Conservation (phyloP, 2,329 filamentous ascomycete species). For the Pseudofabraea citricarpa region DNA sequence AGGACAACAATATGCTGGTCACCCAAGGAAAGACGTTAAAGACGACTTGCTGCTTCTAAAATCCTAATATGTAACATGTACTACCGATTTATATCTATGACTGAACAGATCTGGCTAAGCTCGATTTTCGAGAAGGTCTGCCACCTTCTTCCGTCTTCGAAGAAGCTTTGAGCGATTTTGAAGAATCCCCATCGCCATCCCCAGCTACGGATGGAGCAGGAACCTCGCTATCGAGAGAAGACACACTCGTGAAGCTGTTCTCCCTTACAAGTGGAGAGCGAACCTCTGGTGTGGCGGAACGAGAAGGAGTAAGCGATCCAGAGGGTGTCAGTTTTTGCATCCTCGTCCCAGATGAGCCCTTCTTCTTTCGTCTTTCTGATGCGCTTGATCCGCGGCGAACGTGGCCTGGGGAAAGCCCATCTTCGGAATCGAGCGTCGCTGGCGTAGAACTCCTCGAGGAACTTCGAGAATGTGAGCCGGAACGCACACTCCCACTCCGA, state of each 20-base stretch:
- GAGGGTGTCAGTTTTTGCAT: slow-evolving; percentile 20
- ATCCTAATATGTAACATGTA: too few relatives aligned
- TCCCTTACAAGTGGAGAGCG: slow-evolving; percentile 24
- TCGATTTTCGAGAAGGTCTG: background rate
- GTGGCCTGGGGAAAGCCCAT: slow-evolving; percentile 16
- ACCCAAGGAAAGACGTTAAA: too few relatives aligned
- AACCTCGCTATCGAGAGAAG: slow-evolving; percentile 24
- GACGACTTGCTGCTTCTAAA: too few relatives aligned
- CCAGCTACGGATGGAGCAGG: slow-evolving; percentile 11
- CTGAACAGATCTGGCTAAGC: background rate
- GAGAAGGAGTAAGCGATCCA: slow-evolving; percentile 10
- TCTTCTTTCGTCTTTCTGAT: slow-evolving; percentile 25
- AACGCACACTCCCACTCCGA: slow-evolving; percentile 24
- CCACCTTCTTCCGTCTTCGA: too few relatives aligned
- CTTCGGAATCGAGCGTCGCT: slow-evolving; percentile 24
- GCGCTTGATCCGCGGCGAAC: slow-evolving; percentile 21
- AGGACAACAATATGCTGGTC: too few relatives aligned
- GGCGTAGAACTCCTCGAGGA: slow-evolving; percentile 31
- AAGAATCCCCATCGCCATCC: slow-evolving; percentile 15
- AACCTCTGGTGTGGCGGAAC: slow-evolving; percentile 24
- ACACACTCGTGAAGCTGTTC: slow-evolving; percentile 25
- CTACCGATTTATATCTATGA: too few relatives aligned
- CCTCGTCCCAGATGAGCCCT: slow-evolving; percentile 12
- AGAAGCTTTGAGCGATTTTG: slow-evolving; percentile 10
- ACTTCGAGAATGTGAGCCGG: slow-evolving; percentile 26